Evolutionary conservation across 495 filamentous ascomycete genomes (phyloP).

Genomic region (Aspergillus leporis): DNA sequence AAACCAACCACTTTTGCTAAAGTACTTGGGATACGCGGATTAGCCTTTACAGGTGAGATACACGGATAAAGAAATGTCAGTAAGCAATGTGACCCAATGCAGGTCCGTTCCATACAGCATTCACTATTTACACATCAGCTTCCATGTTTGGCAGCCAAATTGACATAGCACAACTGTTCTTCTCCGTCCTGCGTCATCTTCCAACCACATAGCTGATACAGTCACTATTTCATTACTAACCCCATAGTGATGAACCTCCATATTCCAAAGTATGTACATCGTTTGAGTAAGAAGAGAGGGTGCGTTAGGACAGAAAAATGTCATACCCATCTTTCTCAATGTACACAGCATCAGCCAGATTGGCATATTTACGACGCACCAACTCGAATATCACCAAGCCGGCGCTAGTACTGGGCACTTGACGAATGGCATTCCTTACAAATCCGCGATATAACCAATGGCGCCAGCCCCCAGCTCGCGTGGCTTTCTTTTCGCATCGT

Average conservation of each 20-base stretch:
- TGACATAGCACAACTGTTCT: background rate
- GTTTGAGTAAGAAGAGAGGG: background rate
- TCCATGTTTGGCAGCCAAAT: background rate
- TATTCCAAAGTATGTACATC: background rate
- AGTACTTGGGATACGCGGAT: no score
- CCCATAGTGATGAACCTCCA: background rate
- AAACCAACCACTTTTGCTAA: no score
- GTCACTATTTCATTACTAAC: background rate
- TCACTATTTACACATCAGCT: background rate
- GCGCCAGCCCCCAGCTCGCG: slow-evolving; percentile 61
- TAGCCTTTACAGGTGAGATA: background rate
- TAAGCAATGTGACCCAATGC: background rate
- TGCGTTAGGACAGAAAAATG: slow-evolving; percentile 50
- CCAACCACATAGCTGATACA: no score
- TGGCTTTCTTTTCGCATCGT: slow-evolving; percentile 64
- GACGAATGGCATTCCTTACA: slow-evolving; percentile 68
- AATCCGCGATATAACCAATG: slow-evolving; percentile 80
- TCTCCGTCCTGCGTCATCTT: background rate
- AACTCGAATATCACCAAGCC: slow-evolving; percentile 89
- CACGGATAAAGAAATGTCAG: background rate
- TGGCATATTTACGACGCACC: slow-evolving; percentile 76
- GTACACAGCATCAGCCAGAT: slow-evolving; percentile 61
- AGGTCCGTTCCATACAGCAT: background rate
- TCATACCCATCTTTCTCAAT: slow-evolving; percentile 71
- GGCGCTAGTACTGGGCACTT: slow-evolving; percentile 86